Base-by-base conservation (phyloP, 208 protist genomes). In the Endotrypanum monterogeii region DNA sequence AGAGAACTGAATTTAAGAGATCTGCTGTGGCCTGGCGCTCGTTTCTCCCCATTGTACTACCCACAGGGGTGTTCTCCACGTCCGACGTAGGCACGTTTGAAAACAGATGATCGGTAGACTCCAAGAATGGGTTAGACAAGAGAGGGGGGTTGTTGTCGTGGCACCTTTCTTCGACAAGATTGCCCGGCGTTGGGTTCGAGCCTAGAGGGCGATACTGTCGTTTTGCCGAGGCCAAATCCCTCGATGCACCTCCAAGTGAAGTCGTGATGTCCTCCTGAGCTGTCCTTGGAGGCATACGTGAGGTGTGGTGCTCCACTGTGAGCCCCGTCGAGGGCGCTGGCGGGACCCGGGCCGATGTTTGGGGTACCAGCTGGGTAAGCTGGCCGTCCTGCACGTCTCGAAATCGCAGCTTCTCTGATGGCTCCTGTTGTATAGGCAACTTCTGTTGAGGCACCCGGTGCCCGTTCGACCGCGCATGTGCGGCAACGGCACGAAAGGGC, bases 121-220 rank as follows among this genome's bases (percentile, higher is more conserved):
- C 68, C 32, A 70, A 44, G 54, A 79, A 79, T 0, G 74, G 74
- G 52, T 79, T 79, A 7, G 68, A 63, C 28, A 44, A 32, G 14
- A 68, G 73, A 0, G 74, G 73, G 0, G 74, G n/a, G n/a, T n/a
- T 63, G 16, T 25, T 57, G 25, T 54, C 14, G 18, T 41, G 28
- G n/a, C 32, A 56, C 50, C 4, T 11, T n/a, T 25, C 25, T 35
- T 67, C 55, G 46, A 44, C 25, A 28, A 16, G 51, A 14, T 61
- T 41, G 23, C 37, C 25, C 52, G 28, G 54, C 41, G 71, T 39
- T 3, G 58, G 30, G 44, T 6, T 50, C 51, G 16, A n/a, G 52
- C n/a, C 23, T 25, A 9, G 52, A 12, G 18, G 54, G 6, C 51
- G 55, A 16, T 18, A 39, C 3, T 23, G 58, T 57, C 35, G 35